Evolutionary conservation across 129 eudicot species (phyloP), one percentile per base, ranked within the genome.

Genomic region (Dittrichia graveolens): DNA sequence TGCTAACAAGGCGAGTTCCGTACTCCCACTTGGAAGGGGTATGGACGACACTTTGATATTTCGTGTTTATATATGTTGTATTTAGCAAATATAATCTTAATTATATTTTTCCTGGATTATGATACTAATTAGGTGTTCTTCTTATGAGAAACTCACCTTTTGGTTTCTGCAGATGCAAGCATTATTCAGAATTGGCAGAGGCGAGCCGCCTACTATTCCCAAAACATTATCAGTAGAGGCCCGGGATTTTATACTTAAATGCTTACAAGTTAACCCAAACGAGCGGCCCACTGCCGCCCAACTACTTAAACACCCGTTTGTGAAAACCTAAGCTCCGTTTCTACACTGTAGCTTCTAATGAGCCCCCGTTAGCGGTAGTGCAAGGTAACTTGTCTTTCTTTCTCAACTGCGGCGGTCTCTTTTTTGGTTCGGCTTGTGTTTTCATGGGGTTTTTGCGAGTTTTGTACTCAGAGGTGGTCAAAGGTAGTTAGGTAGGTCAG

Each of bases 21-120:
- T 92, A 92, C 73, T 79, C 82, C 77, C 94, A 82, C 81, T 79
- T 92, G 83, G 97, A 92, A 87, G 87, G 90, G 87, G 97, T 89
- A 89, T 13, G 85, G 46, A 10, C 16, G 31, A 61, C 45, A 8
- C 2, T 42, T 71, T n/a, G n/a, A 49, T 61, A 57, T 67, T 67
- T 76, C 42, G n/a, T 55, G 50, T 55, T 75, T 43, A 35, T 11
- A 8, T 46, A 14, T 55, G 43, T 49, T 46, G 18, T 41, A 6
- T 15, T 3, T 63, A 9, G 16, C 38, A 64, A 43, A 64, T 43
- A 15, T 43, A 19, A 15, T 38, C 47, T 43, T 59, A 54, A 31
- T 15, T 38, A 37, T 56, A 47, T 9, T 46, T 14, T 65, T 61
- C 41, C 18, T 11, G n/a, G 13, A 7, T 75, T 52, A 19, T 53